A percentile compares a stretch with the other conserved stretches of the same genome.
phyloP scores from a whole-genome alignment of 2,329 filamentous ascomycete genomes.

The Hypomyces rosellus region DNA sequence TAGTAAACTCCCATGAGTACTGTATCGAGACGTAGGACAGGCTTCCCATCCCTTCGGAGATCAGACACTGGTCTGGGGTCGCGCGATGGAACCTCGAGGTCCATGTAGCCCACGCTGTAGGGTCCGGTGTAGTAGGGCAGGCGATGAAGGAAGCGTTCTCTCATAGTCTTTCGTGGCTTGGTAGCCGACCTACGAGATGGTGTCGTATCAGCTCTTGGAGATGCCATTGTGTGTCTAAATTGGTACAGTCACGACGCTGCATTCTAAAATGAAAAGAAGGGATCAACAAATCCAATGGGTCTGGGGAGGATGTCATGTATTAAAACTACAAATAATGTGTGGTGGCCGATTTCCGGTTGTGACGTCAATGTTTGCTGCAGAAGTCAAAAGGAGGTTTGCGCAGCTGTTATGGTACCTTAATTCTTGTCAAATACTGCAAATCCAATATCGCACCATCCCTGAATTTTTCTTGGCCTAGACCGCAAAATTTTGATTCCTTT shows the following conservation, averaged over 20 bases:
- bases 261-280: neutral
- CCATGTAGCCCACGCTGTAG: slow-evolving; percentile 62
- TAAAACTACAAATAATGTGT: neutral
- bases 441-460: no score
- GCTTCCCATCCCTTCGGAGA: slow-evolving; percentile 33
- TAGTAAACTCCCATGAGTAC: slow-evolving; percentile 63
- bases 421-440: no score
- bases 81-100: slow-evolving; percentile 55
- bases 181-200: slow-evolving; percentile 16
- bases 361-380: slow-evolving; percentile 1
- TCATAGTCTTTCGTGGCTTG: slow-evolving; percentile 24
- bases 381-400: no score
- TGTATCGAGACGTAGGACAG: slow-evolving; percentile 42
- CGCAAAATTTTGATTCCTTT: no score
- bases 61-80: slow-evolving; percentile 33
- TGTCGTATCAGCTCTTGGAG: slow-evolving; percentile 1
- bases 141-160: slow-evolving; percentile 34
- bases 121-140: slow-evolving; percentile 59
- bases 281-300: no score
- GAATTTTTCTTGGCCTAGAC: no score
- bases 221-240: neutral
- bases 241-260: neutral
- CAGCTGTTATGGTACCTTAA: no score
- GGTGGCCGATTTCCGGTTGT: neutral
- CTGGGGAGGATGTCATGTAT: neutral